Evolutionary conservation across 2,329 filamentous ascomycete genomes (phyloP), one percentile per base, ranked within the genome.

Genomic region (Sphaerostilbella broomeana): DNA sequence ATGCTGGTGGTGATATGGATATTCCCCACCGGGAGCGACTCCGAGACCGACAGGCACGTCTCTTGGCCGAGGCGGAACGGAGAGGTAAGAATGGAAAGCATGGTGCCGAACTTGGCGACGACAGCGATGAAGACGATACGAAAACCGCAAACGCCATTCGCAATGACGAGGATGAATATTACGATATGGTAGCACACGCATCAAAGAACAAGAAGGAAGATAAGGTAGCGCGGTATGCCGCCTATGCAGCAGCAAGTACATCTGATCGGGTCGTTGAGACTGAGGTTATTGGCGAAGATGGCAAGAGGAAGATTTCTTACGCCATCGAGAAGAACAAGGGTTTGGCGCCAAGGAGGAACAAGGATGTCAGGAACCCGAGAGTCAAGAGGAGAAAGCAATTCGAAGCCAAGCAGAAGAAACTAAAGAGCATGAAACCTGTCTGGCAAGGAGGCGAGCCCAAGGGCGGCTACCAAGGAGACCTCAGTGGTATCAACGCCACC

Each of bases 311-410:
- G 63, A 94, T 98, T 60, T 86, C 79, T 13, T 97, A 95, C 65
- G 77, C 81, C 51, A 98, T 98, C 57, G 79, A 89, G 68, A 95
- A 97, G 78, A 98, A 98, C 67, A 95, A 95, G 75, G 92, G 92
- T 21, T 68, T 98, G 47, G 81, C 86, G 43, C 87, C 89, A 32
- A 83, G 84, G 63, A 75, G 90, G 48, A 94, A 84, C 74, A 97
- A 98, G 79, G 89, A 94, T 53, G 84, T 88, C 43, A 74, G 90
- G 47, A 98, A 98, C 67, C 89, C 92, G 24, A 75, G 92, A 61
- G 90, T 97, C 49, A 98, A 97, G 83, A 97, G 95, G 83, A 80
- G 87, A 65, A 87, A 87, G 79, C 88, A 87, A 78, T 98, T 79
- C 62, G 88, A 94, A 59, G 84, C 88, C 63, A 95, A 94, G 75